Conservation (phyloP, 169 alveolate genomes). For the Cryptosporidium parvum region DNA sequence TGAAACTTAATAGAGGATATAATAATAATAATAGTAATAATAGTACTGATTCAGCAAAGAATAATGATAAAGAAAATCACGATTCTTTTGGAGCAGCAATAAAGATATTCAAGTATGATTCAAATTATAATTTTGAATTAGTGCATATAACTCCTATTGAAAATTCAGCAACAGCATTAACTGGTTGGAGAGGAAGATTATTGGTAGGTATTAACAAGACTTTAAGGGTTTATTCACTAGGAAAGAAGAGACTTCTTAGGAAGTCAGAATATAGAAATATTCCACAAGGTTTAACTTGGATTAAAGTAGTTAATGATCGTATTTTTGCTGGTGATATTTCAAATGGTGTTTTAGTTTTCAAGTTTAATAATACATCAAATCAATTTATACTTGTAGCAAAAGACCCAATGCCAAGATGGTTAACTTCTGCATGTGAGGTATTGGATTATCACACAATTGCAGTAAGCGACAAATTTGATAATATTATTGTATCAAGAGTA, state of each 20-base stretch:
- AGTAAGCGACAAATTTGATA: conserved; percentile 95
- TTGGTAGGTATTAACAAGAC: conserved; percentile 35
- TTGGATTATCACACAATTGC: conserved; percentile 96
- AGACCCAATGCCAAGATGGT: conserved; percentile 95
- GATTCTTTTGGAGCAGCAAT: conserved; percentile 80
- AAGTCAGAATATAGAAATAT: conserved; percentile 94
- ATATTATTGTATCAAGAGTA: conserved; percentile 88
- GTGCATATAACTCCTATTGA: conserved; percentile 77
- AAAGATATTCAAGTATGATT: conserved; percentile 80
- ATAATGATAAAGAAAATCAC: conserved; percentile 30
- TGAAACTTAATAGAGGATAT: conserved; percentile 77
- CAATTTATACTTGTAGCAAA: conserved; percentile 88
- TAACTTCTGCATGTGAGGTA: conserved; percentile 90
- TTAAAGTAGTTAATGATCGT: conserved; percentile 87
- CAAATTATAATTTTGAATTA: conserved; percentile 76
- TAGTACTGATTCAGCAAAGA: neutral
- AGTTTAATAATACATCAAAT: conserved; percentile 85
- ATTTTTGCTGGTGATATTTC: conserved; percentile 95
- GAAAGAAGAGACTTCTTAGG: conserved; percentile 95
- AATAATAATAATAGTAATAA: neutral
- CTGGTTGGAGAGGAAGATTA: conserved; percentile 70
- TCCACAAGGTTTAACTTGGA: conserved; percentile 86
- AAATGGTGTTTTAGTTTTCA: conserved; percentile 93
- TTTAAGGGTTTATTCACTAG: conserved; percentile 95
- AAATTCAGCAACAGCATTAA: conserved; percentile 39